These are phyloP conservation scores for Venturia asperata DNA, from an alignment of 2,329 filamentous ascomycete genomes.

Conservation along the genomic window DNA sequence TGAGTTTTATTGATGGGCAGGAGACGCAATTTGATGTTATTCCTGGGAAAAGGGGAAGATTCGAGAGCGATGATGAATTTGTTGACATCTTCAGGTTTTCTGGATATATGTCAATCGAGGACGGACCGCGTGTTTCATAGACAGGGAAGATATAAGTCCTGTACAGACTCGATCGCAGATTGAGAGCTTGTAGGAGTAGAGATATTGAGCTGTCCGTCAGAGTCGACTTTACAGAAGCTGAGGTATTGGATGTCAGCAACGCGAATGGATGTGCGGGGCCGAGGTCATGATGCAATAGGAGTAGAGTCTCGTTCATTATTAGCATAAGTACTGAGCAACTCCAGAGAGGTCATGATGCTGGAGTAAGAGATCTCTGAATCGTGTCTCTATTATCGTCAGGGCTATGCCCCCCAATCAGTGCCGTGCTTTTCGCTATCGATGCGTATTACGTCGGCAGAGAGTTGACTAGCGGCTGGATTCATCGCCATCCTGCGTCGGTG, in stretches of 20 bases:
- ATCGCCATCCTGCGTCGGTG: neutral
- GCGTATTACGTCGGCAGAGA: neutral
- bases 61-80: neutral
- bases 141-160: neutral
- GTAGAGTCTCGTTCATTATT: neutral
- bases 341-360: neutral
- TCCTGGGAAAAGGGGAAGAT: constrained; percentile 44
- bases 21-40: constrained; percentile 51
- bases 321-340: neutral
- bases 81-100: neutral
- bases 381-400: too few relatives aligned
- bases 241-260: constrained; percentile 2
- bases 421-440: neutral
- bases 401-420: too few relatives aligned
- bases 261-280: neutral
- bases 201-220: neutral
- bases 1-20: constrained; percentile 49
- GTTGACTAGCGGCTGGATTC: neutral
- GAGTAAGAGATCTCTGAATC: neutral
- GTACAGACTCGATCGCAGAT: neutral
- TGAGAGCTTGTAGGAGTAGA: neutral
- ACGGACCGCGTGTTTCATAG: too few relatives aligned
- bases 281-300: neutral
- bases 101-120: neutral
- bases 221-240: neutral